Base-by-base conservation (phyloP, 257 asterid species). In the Solanum medicagineum region DNA sequence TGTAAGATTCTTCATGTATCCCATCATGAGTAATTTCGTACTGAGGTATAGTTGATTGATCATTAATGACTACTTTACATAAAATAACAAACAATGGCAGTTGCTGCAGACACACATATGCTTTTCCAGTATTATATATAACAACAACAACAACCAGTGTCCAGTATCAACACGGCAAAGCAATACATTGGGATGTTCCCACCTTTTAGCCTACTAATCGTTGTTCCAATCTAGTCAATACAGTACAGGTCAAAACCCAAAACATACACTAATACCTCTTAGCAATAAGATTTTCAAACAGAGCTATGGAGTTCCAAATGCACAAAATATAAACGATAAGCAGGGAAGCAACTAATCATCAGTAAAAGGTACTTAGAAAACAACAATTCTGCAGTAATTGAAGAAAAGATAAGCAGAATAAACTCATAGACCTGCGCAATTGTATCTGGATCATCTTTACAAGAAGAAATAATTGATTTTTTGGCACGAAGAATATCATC, bases 401-500 rank as follows among this genome's bases (percentile, higher is more conserved):
- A 79, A 53, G 89, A 74, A 86, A 10, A 32, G 54, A 55, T 84
- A 54, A 59, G 69, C n/a, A 4, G 56, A 44, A 62, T 57, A 65
- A 20, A 51, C 53, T 17, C 40, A 65, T 51, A 51, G 40, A 96
- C 99, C 99, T 93, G 94, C 42, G 94, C 86, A 87, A 97, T 91
- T 17, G 95, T 81, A 82, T 90, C 91, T 47, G 91, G 91, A 92
- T 97, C 98, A 84, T 93, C 98, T 87, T 93, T 93, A 87, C 96
- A 93, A 80, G 92, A 36, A 47, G 98, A 91, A 40, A 95, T 80
- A 66, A 91, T 90, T 17, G 97, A 92, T 42, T 94, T 94, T 93
- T 93, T 97, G 13, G 99, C 99, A 44, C 98, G 91, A 83, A 97
- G 94, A 89, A 97, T 94, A 85, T 97, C 99, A 62, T 97, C 99